A percentile compares a stretch with the other conserved stretches of the same genome.
These are phyloP conservation scores for Didymosphaeria variabile DNA, from an alignment of 2,329 filamentous ascomycete genomes.

Conservation along the genomic window DNA sequence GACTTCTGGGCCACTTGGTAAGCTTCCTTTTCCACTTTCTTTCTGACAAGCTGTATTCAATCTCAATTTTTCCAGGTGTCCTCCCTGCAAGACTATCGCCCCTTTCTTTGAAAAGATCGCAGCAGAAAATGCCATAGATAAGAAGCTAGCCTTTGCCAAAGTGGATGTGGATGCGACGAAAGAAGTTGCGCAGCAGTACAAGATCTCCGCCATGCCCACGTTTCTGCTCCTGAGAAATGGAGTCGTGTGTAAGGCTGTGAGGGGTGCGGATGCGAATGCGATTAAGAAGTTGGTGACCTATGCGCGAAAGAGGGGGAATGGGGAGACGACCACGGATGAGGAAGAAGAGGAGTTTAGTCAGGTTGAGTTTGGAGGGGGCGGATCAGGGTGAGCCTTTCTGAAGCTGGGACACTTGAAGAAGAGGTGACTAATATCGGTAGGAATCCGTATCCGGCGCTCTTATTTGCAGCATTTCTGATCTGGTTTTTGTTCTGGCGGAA, in stretches of 20 bases:
- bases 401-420: neutral
- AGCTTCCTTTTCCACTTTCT: neutral
- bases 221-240: slow-evolving; percentile 32
- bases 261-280: slow-evolving; percentile 22
- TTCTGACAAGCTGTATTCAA: no score
- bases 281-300: slow-evolving; percentile 14
- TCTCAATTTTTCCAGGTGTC: slow-evolving; percentile 51
- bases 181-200: slow-evolving; percentile 56
- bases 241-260: slow-evolving; percentile 22
- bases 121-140: slow-evolving; percentile 53
- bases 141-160: slow-evolving; percentile 61
- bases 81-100: slow-evolving; percentile 62
- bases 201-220: slow-evolving; percentile 54
- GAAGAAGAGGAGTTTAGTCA: slow-evolving; percentile 15
- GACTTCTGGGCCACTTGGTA: slow-evolving; percentile 23
- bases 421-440: neutral
- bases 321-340: slow-evolving; percentile 7
- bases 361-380: slow-evolving; percentile 9
- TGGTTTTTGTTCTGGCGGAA: slow-evolving; percentile 10
- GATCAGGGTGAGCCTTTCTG: slow-evolving; percentile 5
- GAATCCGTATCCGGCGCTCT: neutral
- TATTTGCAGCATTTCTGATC: slow-evolving; percentile 7
- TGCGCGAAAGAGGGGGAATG: slow-evolving; percentile 17
- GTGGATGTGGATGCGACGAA: slow-evolving; percentile 62
- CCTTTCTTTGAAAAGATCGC: slow-evolving; percentile 61